These are phyloP conservation scores for Pestalotiopsis sp. DNA, from an alignment of 2,329 filamentous ascomycete genomes.

Conservation along the genomic window DNA sequence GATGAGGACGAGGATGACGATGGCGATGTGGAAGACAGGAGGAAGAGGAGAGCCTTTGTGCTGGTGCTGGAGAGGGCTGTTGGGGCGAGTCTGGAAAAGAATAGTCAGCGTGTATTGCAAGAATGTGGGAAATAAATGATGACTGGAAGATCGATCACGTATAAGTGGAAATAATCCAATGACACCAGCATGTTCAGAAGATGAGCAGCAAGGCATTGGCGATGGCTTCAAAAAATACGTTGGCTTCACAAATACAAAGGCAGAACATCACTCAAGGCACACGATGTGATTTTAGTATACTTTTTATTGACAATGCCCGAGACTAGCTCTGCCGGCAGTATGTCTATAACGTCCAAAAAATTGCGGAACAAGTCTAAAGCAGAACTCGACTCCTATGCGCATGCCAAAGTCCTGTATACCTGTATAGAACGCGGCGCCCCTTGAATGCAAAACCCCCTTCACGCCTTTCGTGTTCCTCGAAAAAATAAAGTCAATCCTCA, in stretches of 20 bases:
- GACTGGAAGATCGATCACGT: too few species aligned
- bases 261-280: too few species aligned
- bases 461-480: background rate
- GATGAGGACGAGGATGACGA: too few species aligned
- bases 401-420: conserved; percentile 4
- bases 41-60: too few species aligned
- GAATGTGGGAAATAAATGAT: too few species aligned
- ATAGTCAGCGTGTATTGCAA: too few species aligned
- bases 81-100: too few species aligned
- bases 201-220: background rate
- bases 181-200: too few species aligned
- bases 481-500: background rate
- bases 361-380: background rate
- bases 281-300: background rate
- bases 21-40: too few species aligned
- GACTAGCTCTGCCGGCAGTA: conserved; percentile 12
- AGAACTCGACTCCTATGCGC: background rate
- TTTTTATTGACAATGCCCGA: conserved; percentile 6
- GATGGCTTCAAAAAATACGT: background rate
- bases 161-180: too few species aligned
- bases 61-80: too few species aligned
- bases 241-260: background rate
- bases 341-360: background rate
- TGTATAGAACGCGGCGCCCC: background rate
- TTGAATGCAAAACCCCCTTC: background rate